These are phyloP conservation scores for Jamesozyma spencerorum DNA, from an alignment of 805 yeast genomes.

Conservation along the genomic window DNA sequence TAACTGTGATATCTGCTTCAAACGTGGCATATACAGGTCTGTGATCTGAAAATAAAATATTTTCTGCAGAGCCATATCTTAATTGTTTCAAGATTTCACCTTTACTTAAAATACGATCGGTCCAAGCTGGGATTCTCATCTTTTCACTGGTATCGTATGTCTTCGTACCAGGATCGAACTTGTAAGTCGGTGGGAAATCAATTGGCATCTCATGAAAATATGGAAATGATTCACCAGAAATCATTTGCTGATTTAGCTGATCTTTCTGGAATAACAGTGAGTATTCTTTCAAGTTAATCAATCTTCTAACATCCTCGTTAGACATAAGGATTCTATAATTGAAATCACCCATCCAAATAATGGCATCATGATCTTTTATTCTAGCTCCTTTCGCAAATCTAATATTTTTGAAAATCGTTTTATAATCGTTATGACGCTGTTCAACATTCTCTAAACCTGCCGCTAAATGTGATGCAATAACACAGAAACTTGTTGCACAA, in stretches of 20 bases:
- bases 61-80: constrained; percentile 49
- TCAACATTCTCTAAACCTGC: constrained; percentile 79
- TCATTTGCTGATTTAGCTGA: constrained; percentile 71
- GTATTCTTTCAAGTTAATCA: constrained; percentile 42
- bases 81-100: constrained; percentile 51
- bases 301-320: constrained; percentile 57
- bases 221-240: constrained; percentile 67
- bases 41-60: constrained; percentile 73
- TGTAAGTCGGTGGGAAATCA: constrained; percentile 83
- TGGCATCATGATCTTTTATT: constrained; percentile 69
- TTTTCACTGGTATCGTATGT: constrained; percentile 85
- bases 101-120: constrained; percentile 74
- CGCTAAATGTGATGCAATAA: constrained; percentile 82
- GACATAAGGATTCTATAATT: constrained; percentile 72
- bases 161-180: constrained; percentile 79
- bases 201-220: constrained; percentile 76
- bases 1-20: constrained; percentile 50
- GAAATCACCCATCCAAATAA: constrained; percentile 90
- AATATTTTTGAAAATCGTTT: constrained; percentile 62
- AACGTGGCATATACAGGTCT: constrained; percentile 78
- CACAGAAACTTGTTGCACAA: constrained; percentile 62
- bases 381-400: constrained; percentile 49
- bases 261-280: constrained; percentile 55
- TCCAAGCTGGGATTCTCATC: constrained; percentile 94
- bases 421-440: constrained; percentile 81